Evolutionary conservation across 441 rosid genomes (phyloP).

Genomic region (Gossypium schwendimanii): DNA sequence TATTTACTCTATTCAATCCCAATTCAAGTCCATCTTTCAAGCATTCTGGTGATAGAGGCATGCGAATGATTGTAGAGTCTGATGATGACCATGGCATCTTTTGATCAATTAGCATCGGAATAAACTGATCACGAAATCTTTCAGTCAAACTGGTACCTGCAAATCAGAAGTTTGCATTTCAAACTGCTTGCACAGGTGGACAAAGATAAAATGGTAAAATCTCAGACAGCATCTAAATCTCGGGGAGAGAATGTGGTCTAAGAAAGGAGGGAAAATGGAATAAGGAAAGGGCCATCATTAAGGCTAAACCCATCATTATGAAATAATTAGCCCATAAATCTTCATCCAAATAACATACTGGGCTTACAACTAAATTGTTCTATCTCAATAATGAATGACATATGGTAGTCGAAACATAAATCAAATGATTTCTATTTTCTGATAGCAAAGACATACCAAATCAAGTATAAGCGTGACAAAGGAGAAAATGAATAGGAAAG

Average conservation of each 20-base stretch:
- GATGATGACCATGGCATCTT: conserved; percentile 57
- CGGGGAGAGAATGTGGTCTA: background rate
- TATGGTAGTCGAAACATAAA: background rate
- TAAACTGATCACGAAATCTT: conserved; percentile 83
- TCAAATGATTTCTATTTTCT: background rate
- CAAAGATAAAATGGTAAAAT: conserved; percentile 6
- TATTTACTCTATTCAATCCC: conserved; percentile 63
- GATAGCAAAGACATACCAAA: background rate
- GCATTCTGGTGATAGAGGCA: conserved; percentile 83
- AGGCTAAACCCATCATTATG: background rate
- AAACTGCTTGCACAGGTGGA: conserved; percentile 11
- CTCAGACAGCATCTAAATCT: background rate
- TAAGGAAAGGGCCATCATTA: background rate
- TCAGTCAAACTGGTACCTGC: conserved; percentile 80
- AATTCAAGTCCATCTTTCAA: conserved; percentile 72
- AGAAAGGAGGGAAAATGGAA: background rate
- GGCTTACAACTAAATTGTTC: background rate
- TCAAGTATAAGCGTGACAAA: background rate
- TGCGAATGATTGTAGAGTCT: conserved; percentile 84
- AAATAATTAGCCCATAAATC: conserved; percentile 2
- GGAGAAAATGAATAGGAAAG: background rate
- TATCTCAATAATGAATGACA: background rate
- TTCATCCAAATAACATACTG: background rate
- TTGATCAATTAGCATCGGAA: conserved; percentile 80
- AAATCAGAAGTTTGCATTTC: conserved; percentile 16